Conservation (phyloP, 306 rosid genomes). For the Gastrolobium villosum region DNA sequence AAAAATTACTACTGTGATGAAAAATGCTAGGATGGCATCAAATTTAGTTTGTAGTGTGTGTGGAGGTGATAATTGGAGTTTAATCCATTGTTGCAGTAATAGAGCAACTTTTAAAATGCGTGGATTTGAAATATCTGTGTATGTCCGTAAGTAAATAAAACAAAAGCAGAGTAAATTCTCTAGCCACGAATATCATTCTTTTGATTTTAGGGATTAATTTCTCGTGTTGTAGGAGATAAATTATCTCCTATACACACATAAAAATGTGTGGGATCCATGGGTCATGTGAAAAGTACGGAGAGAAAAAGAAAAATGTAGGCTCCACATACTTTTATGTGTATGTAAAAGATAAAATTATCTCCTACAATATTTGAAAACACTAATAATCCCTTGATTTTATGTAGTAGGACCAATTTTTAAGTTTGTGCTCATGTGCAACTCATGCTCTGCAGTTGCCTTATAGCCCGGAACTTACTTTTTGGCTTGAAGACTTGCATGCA, state of each 20-base stretch:
- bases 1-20: background rate
- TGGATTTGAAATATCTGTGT: conserved; percentile 1
- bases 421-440: conserved; percentile 35
- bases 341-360: too few relatives aligned
- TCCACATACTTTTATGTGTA: too few relatives aligned
- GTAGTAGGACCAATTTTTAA: background rate
- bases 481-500: conserved; percentile 88
- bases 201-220: background rate
- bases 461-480: conserved; percentile 80
- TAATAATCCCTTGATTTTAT: background rate
- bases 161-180: background rate
- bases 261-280: too few relatives aligned
- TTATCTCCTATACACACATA: too few relatives aligned
- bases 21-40: background rate
- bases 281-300: too few relatives aligned
- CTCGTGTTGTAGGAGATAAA: too few relatives aligned
- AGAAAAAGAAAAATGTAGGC: too few relatives aligned
- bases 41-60: background rate
- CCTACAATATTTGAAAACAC: too few relatives aligned
- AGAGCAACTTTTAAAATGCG: background rate
- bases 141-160: background rate
- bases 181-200: background rate
- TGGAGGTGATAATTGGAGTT: background rate
- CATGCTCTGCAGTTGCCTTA: conserved; percentile 81
- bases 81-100: background rate